Base-by-base conservation (phyloP, 140 eudicot genomes). In the Bidens hawaiensis region DNA sequence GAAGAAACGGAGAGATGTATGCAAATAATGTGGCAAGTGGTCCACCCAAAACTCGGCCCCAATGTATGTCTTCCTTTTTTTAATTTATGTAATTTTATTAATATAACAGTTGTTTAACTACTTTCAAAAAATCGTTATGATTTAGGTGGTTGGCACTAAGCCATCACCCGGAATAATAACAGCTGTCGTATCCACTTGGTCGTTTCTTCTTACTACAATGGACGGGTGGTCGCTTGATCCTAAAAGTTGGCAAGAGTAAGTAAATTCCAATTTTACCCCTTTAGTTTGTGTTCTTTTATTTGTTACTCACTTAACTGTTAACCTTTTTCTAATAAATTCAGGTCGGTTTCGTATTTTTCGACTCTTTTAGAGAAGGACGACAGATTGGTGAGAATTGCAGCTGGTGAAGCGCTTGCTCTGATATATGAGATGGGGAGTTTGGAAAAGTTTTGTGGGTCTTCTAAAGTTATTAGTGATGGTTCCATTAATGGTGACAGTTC, bases 21-120 rank as follows among this genome's bases (percentile, higher is more conserved):
- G 99, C 95, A 87, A 51, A 62, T 83, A 21, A 78, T 87, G 96
- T 93, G 96, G 99, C 95, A 93, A 81, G 85, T 93, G 59, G 87
- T 84, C 71, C 89, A 82, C 62, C 96, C 96, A 7, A 91, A 91
- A 76, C 80, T 82, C 71, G 95, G 99, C 50, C 72, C 95, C 46
- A 93, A 93, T 78, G 99, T 93, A 85, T 33, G 96, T 68, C 1
- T 50, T n/a, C 46, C 53, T 95, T 67, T 1, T 49, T 17, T 34
- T n/a, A n/a, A n/a, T 5, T 14, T 26, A 5, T 55, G 55, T 16
- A 30, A 21, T 15, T 7, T 10, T 40, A 6, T 41, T 8, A 18
- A 19, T 21, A 15, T 10, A 18, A 27, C 42, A 2, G 1, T 57
- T 12, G 11, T 34, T 19, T 6, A 45, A 38, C 45, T 24, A 5